These are phyloP conservation scores for Hortaea sp. DNA, from an alignment of 2,329 filamentous ascomycete genomes.

Conservation along the genomic window DNA sequence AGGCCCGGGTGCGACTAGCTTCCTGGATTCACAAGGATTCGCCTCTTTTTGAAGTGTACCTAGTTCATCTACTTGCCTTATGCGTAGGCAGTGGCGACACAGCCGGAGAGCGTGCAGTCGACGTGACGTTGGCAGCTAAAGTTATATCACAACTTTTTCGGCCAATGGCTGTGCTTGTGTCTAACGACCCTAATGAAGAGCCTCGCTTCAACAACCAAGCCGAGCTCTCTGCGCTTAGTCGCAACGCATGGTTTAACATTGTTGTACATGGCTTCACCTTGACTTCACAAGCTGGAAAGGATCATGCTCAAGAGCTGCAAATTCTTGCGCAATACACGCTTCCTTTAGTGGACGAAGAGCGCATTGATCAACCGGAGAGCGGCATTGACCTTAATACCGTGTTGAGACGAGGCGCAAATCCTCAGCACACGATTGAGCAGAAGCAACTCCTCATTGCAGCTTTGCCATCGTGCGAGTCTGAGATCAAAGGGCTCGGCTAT, in stretches of 20 bases:
- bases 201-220: constrained; percentile 40
- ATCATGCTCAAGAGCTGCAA: constrained; percentile 66
- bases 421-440: constrained; percentile 66
- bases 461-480: constrained; percentile 63
- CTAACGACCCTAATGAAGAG: constrained; percentile 41
- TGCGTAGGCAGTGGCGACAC: constrained; percentile 86
- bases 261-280: constrained; percentile 83
- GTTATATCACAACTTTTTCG: constrained; percentile 83
- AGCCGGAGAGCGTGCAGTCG: constrained; percentile 38
- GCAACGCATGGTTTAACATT: constrained; percentile 98
- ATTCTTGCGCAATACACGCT: constrained; percentile 79
- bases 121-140: constrained; percentile 65
- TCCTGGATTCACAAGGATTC: constrained; percentile 57
- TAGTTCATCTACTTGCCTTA: constrained; percentile 71
- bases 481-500: constrained; percentile 77
- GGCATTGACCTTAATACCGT: constrained; percentile 96
- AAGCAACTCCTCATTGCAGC: constrained; percentile 67
- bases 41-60: constrained; percentile 70
- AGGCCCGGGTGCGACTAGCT: constrained; percentile 71
- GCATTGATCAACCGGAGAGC: constrained; percentile 83
- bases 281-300: constrained; percentile 61
- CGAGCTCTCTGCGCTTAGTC: constrained; percentile 47
- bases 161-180: constrained; percentile 78
- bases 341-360: constrained; percentile 77
- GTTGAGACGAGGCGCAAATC: constrained; percentile 72